phyloP scores from a whole-genome alignment of 1,284 basidiomycete species.

The Salmacisia buchloeana region DNA sequence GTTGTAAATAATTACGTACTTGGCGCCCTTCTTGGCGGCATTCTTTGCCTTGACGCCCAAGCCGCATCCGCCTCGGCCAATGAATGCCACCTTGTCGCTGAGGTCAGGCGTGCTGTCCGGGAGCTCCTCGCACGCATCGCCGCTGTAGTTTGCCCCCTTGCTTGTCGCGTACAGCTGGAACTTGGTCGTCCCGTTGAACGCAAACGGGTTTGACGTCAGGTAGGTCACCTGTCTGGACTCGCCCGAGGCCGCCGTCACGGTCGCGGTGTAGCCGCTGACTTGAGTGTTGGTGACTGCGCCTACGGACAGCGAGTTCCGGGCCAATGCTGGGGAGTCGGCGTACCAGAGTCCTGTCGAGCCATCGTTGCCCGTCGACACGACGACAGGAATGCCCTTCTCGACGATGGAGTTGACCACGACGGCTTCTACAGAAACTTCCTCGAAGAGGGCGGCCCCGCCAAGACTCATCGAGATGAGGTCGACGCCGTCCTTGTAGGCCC shows the following conservation, averaged over 20 bases:
- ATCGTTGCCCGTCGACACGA: constrained; percentile 51
- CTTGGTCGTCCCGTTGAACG: constrained; percentile 19
- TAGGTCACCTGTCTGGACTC: constrained; percentile 20
- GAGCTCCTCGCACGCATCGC: constrained; percentile 26
- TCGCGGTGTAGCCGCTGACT: constrained; percentile 23
- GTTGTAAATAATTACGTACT: constrained; percentile 36
- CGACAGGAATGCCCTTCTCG: constrained; percentile 22
- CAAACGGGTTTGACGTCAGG: constrained; percentile 24
- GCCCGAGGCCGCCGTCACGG: constrained; percentile 16
- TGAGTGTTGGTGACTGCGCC: constrained; percentile 44
- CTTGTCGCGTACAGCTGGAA: constrained; percentile 28
- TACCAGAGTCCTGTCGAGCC: constrained; percentile 52
- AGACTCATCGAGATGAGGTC: constrained; percentile 60
- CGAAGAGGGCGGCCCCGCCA: constrained; percentile 19
- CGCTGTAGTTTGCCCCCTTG: constrained; percentile 20
- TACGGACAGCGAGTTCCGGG: constrained; percentile 43
- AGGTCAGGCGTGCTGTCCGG: constrained; percentile 31
- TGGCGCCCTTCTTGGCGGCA: constrained; percentile 48
- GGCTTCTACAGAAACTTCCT: no score
- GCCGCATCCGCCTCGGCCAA: constrained; percentile 33
- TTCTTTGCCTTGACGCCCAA: constrained; percentile 30
- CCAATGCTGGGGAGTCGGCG: constrained; percentile 50
- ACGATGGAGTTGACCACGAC: constrained; percentile 22
- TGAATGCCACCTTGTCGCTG: constrained; percentile 28
- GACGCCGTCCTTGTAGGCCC: constrained; percentile 34